Percentiles rank a stretch among this genome's conserved stretches.
These are phyloP conservation scores for Chrysosphaeria jannelii DNA, from an alignment of 2,329 filamentous ascomycete species.

Conservation along the genomic window DNA sequence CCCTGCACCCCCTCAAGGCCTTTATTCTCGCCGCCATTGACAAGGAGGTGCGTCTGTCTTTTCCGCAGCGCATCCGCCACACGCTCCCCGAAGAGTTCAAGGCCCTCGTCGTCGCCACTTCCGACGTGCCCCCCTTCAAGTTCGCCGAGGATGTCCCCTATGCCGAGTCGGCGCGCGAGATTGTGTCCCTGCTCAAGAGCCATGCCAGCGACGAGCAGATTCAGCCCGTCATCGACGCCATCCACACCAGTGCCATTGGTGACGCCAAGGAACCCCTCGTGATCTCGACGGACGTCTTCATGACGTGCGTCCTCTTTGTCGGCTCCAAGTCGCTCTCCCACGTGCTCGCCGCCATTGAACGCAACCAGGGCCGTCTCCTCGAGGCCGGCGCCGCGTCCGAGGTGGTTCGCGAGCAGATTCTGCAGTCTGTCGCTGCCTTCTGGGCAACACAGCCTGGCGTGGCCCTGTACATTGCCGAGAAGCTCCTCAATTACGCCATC, in stretches of 20 bases:
- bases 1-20: slow-evolving; percentile 64
- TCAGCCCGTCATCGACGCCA: slow-evolving; percentile 48
- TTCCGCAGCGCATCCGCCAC: slow-evolving; percentile 83
- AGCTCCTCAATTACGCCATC: slow-evolving; percentile 90
- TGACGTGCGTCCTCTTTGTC: slow-evolving; percentile 77
- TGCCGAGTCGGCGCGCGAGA: slow-evolving; percentile 52
- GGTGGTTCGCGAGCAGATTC: slow-evolving; percentile 57
- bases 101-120: slow-evolving; percentile 69
- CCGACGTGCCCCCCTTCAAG: slow-evolving; percentile 90
- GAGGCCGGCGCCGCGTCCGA: slow-evolving; percentile 48
- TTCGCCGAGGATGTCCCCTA: slow-evolving; percentile 21
- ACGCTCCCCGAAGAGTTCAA: slow-evolving; percentile 70
- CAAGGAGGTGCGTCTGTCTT: slow-evolving; percentile 89
- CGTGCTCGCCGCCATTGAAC: slow-evolving; percentile 82
- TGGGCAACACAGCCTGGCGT: slow-evolving; percentile 83
- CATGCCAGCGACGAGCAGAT: slow-evolving; percentile 71
- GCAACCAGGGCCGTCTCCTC: slow-evolving; percentile 67
- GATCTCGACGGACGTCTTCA: slow-evolving; percentile 73
- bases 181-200: slow-evolving; percentile 48
- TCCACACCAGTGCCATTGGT: slow-evolving; percentile 46
- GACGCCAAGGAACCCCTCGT: slow-evolving; percentile 40
- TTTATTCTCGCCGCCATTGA: slow-evolving; percentile 79
- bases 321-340: slow-evolving; percentile 91
- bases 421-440: slow-evolving; percentile 69
- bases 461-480: slow-evolving; percentile 78